Base-by-base conservation (phyloP, 2,329 filamentous ascomycete species). In the Alternaria incomplexa region DNA sequence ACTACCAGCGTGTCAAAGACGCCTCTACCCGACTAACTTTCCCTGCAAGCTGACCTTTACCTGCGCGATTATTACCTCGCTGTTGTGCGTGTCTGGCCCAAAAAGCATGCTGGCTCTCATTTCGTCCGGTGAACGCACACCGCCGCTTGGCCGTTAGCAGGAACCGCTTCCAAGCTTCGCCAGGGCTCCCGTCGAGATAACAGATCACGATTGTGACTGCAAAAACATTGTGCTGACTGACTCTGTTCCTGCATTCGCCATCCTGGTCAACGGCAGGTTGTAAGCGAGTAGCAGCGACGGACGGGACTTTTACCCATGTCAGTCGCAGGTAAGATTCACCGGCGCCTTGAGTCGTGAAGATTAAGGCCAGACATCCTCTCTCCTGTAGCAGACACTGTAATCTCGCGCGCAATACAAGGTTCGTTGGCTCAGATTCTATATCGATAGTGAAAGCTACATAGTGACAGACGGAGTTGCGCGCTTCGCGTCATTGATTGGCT, bases 221-320 rank as follows among this genome's bases (percentile, higher is more conserved):
- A 48, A 25, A 25, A 32, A 26, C 45, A 23, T 52, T 60, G 52
- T 56, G 44, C 32, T 43, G 44, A 43, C 28, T 25, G 23, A 30
- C 13, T 22, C 57, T 61, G 58, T 61, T 61, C 58, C 58, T 61
- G 53, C 58, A 51, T 61, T 51, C 32, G 46, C 45, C 11, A 44
- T 36, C 57, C 23, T 45, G 30, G 25, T 25, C 45, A 36, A 50
- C 44, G 25, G 45, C 30, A 36, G 36, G 15, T 45, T 40, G 12
- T 46, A 57, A 51, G 58, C 58, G 54, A 61, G 58, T 23, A n/a
- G 53, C 17, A 32, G 17, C 23, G 32, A 44, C 55, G 17, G 30
- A 57, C 17, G 48, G 45, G 30, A 56, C 23, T 56, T 36, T 11
- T 13, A 32, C 23, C 46, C 22, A 56, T 30, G 52, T 51, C 48